Percentiles rank a stretch among this genome's conserved stretches.
Evolutionary conservation across 2,329 filamentous ascomycete species (phyloP).

Genomic region (Shiraia sp.): DNA sequence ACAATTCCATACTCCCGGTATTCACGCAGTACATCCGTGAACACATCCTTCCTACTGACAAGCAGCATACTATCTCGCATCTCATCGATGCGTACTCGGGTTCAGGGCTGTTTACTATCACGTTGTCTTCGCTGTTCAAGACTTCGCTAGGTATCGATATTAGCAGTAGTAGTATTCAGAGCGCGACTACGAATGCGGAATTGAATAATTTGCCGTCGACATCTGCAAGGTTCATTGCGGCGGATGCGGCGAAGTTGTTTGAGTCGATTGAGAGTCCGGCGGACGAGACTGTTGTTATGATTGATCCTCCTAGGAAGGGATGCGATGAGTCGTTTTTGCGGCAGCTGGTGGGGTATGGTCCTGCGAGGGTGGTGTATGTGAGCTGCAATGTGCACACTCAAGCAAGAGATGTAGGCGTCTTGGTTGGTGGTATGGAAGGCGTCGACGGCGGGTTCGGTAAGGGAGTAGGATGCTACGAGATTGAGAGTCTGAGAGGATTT

Average conservation of each 20-base stretch:
- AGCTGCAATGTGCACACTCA: conserved; percentile 98
- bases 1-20: conserved; percentile 89
- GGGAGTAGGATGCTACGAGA: conserved; percentile 65
- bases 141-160: conserved; percentile 91
- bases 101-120: conserved; percentile 95
- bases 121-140: conserved; percentile 78
- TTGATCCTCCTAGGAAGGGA: conserved; percentile 95
- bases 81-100: conserved; percentile 98
- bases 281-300: conserved; percentile 86
- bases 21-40: conserved; percentile 88
- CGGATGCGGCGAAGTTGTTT: conserved; percentile 85
- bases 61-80: conserved; percentile 65
- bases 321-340: conserved; percentile 83
- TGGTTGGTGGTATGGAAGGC: conserved; percentile 70
- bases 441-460: conserved; percentile 40
- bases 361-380: conserved; percentile 84
- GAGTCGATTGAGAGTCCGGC: conserved; percentile 71
- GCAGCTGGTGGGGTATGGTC: conserved; percentile 78
- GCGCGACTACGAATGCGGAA: conserved; percentile 75
- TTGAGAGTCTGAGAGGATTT: conserved; percentile 90
- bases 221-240: conserved; percentile 83
- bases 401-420: conserved; percentile 84
- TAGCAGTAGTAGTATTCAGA: conserved; percentile 74
- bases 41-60: conserved; percentile 64
- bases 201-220: conserved; percentile 71